Evolutionary conservation across 345 rosid genomes (phyloP), one percentile per base, ranked within the genome.

Genomic region (Cardamine occulta): DNA sequence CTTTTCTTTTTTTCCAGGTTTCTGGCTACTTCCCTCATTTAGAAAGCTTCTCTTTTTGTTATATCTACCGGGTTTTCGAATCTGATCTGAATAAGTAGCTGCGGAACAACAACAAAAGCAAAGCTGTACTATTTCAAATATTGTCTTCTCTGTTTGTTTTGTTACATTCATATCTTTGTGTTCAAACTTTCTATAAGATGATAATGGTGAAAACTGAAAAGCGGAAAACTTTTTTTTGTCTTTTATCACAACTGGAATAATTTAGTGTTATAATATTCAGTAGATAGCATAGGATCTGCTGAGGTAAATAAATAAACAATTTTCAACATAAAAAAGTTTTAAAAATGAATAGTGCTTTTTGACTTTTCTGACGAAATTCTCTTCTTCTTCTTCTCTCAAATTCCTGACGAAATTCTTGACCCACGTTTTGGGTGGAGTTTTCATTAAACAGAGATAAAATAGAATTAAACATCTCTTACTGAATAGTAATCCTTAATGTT

Each of bases 61-160:
- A 10, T 23, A 19, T 32, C 29, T 60, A 60, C 4, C 18, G 26
- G 35, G 34, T 47, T 72, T 40, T 42, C 7, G 28, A 62, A 6
- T 63, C 32, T 44, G 58, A 61, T 52, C 32, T 32, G 49, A 70
- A 76, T 76, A 76, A 76, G 75, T 70, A 63, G 75, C 74, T 76
- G 75, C 60, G 66, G 65, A 76, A 76, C 80, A 69, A 68, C 63
- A 61, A 62, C n/a, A 52, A 61, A 62, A 54, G 59, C 80, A 62
- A 34, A 54, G 26, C 71, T 76, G 31, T 70, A n/a, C n/a, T n/a
- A 64, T 45, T 45, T 76, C 59, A 12, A 44, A 21, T 76, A 52
- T 63, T 63, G 66, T 70, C 66, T 63, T 75, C 60, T 68, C 63
- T 61, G 69, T 60, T 61, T 60, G 14, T 67, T 58, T 47, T 69